phyloP scores from a whole-genome alignment of 108 stramenopile species.

The Pseudonitzschia pungens region DNA sequence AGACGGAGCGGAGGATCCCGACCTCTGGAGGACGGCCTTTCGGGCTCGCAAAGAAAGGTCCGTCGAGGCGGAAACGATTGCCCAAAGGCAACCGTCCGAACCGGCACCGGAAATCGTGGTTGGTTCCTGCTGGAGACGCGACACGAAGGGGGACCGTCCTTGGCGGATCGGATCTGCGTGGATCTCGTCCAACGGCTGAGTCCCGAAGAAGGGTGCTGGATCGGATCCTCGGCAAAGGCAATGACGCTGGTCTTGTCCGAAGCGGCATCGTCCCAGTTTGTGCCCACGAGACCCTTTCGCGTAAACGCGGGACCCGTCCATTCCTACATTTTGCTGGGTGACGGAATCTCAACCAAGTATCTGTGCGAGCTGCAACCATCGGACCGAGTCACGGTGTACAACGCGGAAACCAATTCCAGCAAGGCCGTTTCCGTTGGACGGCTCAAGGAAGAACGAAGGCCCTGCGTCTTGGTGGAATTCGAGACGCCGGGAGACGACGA shows the following conservation, averaged over 20 bases:
- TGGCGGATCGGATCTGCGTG: slow-evolving; percentile 33
- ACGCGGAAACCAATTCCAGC: neutral
- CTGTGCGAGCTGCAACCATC: slow-evolving; percentile 40
- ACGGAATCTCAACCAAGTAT: slow-evolving; percentile 34
- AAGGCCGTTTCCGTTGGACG: slow-evolving; percentile 27
- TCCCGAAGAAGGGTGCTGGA: slow-evolving; percentile 34
- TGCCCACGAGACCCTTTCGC: slow-evolving; percentile 37
- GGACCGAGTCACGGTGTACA: slow-evolving; percentile 29
- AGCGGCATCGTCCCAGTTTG: slow-evolving; percentile 27
- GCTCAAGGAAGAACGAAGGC: slow-evolving; percentile 30
- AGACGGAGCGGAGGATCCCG: neutral
- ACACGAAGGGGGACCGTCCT: slow-evolving; percentile 9
- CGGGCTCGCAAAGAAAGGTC: slow-evolving; percentile 19
- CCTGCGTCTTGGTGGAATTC: slow-evolving; percentile 29
- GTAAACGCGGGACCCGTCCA: slow-evolving; percentile 43
- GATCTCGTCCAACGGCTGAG: slow-evolving; percentile 30
- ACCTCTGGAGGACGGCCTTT: slow-evolving; percentile 28
- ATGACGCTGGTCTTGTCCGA: slow-evolving; percentile 36
- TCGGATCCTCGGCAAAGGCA: slow-evolving; percentile 38
- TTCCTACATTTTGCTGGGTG: slow-evolving; percentile 28
- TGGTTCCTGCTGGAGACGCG: slow-evolving; percentile 2
- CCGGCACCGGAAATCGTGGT: neutral
- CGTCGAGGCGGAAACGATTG: neutral
- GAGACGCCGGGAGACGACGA: neutral
- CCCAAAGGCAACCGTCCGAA: neutral